Conservation (phyloP, 352 stramenopile species). For the Pythium myriotylum region DNA sequence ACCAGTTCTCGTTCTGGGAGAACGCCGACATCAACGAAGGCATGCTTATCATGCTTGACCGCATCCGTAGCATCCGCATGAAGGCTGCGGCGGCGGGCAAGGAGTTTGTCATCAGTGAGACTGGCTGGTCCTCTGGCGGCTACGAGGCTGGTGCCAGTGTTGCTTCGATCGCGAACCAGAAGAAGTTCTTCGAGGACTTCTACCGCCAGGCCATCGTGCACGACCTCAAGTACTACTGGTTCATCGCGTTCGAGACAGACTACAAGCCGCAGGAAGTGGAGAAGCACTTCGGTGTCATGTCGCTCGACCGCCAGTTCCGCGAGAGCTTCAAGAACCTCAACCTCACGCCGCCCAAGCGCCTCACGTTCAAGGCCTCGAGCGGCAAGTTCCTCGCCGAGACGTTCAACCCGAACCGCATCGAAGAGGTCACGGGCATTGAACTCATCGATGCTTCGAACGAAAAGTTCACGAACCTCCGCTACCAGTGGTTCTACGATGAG, state of each 20-base stretch:
- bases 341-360: constrained; percentile 30
- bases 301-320: constrained; percentile 56
- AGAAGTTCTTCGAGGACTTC: constrained; percentile 74
- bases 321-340: constrained; percentile 48
- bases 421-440: constrained; percentile 39
- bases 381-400: constrained; percentile 29
- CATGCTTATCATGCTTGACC: constrained; percentile 50
- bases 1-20: constrained; percentile 86
- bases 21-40: constrained; percentile 48
- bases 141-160: constrained; percentile 31
- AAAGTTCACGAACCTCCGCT: constrained; percentile 55
- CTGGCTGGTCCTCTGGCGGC: constrained; percentile 62
- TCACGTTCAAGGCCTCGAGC: constrained; percentile 20
- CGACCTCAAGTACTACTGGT: constrained; percentile 77
- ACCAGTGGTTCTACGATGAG: constrained; percentile 69
- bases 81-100: constrained; percentile 53
- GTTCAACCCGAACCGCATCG: constrained; percentile 33
- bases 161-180: constrained; percentile 52
- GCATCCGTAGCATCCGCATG: constrained; percentile 48
- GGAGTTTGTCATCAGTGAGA: constrained; percentile 67
- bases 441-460: constrained; percentile 45
- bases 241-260: constrained; percentile 63
- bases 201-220: constrained; percentile 50
- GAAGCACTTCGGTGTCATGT: constrained; percentile 64
- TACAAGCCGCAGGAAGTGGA: constrained; percentile 62